These are phyloP conservation scores for Apiospora phragmitis DNA, from an alignment of 2,329 filamentous ascomycete genomes.

Conservation along the genomic window DNA sequence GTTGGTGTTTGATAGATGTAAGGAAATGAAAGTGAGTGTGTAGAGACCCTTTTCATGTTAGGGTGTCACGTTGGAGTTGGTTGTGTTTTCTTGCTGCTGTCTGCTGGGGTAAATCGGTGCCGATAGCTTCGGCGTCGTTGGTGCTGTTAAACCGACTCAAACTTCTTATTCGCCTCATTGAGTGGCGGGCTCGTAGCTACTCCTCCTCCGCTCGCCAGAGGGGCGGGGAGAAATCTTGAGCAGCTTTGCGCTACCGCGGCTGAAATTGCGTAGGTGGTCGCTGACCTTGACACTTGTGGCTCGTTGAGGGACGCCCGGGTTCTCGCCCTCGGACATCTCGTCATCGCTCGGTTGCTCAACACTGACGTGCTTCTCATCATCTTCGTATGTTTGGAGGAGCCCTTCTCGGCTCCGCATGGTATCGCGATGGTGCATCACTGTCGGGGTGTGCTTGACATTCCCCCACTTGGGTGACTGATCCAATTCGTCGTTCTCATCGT, in stretches of 20 bases:
- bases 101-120: conserved; percentile 3
- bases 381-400: conserved; percentile 40
- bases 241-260: conserved; percentile 75
- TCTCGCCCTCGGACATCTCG: conserved; percentile 26
- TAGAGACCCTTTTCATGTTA: neutral
- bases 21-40: conserved; percentile 1
- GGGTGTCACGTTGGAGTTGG: neutral
- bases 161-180: conserved; percentile 18
- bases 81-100: conserved; percentile 7
- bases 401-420: conserved; percentile 55
- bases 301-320: conserved; percentile 50
- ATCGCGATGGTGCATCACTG: conserved; percentile 49
- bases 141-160: neutral
- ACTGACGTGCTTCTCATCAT: conserved; percentile 33
- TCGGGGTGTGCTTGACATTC: conserved; percentile 47
- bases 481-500: conserved; percentile 47
- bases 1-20: conserved; percentile 4
- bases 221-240: conserved; percentile 63
- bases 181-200: conserved; percentile 29
- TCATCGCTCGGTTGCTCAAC: conserved; percentile 32
- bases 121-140: neutral
- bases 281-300: conserved; percentile 72
- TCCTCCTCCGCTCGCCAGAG: conserved; percentile 52
- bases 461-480: conserved; percentile 52
- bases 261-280: conserved; percentile 69